phyloP scores from a whole-genome alignment of 2,329 filamentous ascomycete genomes.

The Orbilia ellipsospora region DNA sequence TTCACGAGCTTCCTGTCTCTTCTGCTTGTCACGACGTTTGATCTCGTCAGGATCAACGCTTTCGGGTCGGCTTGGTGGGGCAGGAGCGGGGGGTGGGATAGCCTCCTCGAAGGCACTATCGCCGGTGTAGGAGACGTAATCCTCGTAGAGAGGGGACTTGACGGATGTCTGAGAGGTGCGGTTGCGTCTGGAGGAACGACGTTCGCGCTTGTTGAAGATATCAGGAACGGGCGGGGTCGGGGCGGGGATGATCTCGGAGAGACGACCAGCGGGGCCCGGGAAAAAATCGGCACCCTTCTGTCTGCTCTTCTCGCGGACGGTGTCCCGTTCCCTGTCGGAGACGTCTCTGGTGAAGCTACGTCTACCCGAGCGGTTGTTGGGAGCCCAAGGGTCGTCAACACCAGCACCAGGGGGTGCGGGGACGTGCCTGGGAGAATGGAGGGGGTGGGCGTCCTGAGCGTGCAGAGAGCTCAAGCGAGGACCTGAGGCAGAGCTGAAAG shows the following conservation, averaged over 20 bases:
- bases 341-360: slow-evolving; percentile 43
- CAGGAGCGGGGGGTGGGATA: slow-evolving; percentile 47
- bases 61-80: slow-evolving; percentile 50
- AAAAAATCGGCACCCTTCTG: slow-evolving; percentile 50
- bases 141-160: slow-evolving; percentile 50
- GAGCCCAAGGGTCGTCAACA: slow-evolving; percentile 41
- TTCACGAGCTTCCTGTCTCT: slow-evolving; percentile 45
- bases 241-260: slow-evolving; percentile 52
- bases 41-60: slow-evolving; percentile 49
- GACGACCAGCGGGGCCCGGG: slow-evolving; percentile 43
- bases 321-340: slow-evolving; percentile 46
- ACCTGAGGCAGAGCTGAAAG: slow-evolving; percentile 42
- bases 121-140: slow-evolving; percentile 41
- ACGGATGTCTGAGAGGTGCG: slow-evolving; percentile 45
- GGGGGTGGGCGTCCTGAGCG: slow-evolving; percentile 40
- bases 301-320: slow-evolving; percentile 49
- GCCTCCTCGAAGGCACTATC: slow-evolving; percentile 49
- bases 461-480: slow-evolving; percentile 43
- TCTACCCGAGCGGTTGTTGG: slow-evolving; percentile 18
- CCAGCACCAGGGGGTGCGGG: slow-evolving; percentile 1
- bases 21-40: slow-evolving; percentile 43
- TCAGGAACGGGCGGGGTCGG: slow-evolving; percentile 52
- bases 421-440: slow-evolving; percentile 33
- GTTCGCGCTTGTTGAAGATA: slow-evolving; percentile 42
- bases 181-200: slow-evolving; percentile 33